Percentiles rank a stretch among this genome's conserved stretches.
Evolutionary conservation across 225 moss, liverwort and hornwort genomes (phyloP).

Genomic region (Neckera pumila): DNA sequence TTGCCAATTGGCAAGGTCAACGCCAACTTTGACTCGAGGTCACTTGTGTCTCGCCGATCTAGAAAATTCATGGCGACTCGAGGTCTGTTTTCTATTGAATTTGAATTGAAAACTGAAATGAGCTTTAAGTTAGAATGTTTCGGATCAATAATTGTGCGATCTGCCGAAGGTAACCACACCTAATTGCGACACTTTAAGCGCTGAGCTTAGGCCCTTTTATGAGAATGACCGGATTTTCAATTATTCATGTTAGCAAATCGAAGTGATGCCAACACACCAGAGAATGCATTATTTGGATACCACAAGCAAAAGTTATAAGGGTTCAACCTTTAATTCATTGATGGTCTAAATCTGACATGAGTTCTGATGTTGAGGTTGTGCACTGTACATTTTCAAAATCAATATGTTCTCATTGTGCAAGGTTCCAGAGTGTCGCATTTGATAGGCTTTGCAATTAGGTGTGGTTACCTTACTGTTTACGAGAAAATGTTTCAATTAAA

Average conservation of each 20-base stretch:
- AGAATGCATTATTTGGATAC: not conserved
- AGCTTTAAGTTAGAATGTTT: not conserved
- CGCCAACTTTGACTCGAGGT: not conserved
- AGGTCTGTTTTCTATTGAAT: conserved; percentile 6
- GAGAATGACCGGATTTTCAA: not conserved
- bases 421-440: not conserved
- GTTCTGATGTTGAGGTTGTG: not conserved
- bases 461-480: not conserved
- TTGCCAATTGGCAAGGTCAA: conserved; percentile 6
- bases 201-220: not conserved
- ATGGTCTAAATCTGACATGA: not conserved
- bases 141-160: not conserved
- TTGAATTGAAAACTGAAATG: not conserved
- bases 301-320: not conserved
- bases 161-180: not conserved
- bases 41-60: not conserved
- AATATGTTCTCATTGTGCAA: not conserved
- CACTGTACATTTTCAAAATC: not conserved
- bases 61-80: conserved; percentile 24
- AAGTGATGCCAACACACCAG: not conserved
- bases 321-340: not conserved
- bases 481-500: not conserved
- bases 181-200: not conserved
- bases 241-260: not conserved
- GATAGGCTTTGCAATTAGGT: not conserved